A percentile compares a stretch with the other conserved stretches of the same genome.
phyloP scores from a whole-genome alignment of 2,329 filamentous ascomycete species.

The Ophiocordyceps unilateralis region DNA sequence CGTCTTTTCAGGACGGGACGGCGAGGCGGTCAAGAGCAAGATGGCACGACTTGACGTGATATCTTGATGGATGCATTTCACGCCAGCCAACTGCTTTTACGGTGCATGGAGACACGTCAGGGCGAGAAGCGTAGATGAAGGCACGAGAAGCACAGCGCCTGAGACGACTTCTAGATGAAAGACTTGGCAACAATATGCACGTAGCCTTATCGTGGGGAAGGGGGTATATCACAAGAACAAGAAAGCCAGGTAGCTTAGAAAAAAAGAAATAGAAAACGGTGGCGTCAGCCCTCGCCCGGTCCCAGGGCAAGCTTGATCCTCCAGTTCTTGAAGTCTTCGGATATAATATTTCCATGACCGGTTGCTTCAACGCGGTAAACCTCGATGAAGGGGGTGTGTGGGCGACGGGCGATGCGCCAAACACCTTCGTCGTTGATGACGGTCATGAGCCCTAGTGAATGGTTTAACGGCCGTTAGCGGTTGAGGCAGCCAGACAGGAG shows the following conservation, averaged over 20 bases:
- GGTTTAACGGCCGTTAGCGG: background rate
- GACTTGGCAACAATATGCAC: background rate
- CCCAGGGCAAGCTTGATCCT: constrained; percentile 34
- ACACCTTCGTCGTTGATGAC: constrained; percentile 54
- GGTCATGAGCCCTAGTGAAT: constrained; percentile 39
- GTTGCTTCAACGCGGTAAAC: constrained; percentile 56
- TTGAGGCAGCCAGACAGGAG: background rate
- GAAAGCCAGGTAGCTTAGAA: background rate
- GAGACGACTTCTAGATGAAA: background rate
- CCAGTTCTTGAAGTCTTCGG: constrained; percentile 64
- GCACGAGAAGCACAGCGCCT: background rate
- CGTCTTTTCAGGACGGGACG: background rate
- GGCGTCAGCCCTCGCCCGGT: constrained; percentile 5
- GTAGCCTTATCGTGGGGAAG: background rate
- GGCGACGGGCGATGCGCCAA: constrained; percentile 58
- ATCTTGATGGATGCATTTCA: constrained; percentile 1
- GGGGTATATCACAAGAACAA: background rate
- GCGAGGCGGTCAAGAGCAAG: background rate
- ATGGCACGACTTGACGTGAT: constrained; percentile 1
- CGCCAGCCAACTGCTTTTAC: background rate
- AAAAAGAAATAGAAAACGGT: background rate
- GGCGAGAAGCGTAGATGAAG: background rate
- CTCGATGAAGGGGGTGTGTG: constrained; percentile 49
- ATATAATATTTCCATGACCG: constrained; percentile 61
- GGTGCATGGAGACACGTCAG: background rate